phyloP scores from a whole-genome alignment of 1,284 basidiomycete species.

The Melampsora americana region DNA sequence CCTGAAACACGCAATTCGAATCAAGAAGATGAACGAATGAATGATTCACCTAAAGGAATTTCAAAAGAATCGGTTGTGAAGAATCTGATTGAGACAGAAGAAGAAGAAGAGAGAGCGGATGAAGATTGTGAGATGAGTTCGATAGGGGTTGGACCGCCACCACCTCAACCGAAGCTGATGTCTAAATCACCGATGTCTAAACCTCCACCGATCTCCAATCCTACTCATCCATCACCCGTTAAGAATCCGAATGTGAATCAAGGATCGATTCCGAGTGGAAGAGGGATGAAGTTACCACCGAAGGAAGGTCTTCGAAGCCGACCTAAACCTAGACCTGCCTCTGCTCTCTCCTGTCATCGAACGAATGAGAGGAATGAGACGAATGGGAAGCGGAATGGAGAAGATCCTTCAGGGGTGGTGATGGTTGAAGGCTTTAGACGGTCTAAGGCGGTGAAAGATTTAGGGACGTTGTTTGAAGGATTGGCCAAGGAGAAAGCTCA shows the following conservation, averaged over 20 bases:
- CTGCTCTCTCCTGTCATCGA: constrained; percentile 19
- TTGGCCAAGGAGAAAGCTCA: neutral
- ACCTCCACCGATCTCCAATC: neutral
- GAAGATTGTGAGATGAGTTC: neutral
- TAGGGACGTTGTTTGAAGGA: constrained; percentile 32
- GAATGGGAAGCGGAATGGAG: no score
- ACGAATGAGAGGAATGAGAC: no score
- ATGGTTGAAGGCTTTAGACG: constrained; percentile 10
- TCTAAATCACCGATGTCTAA: constrained; percentile 12
- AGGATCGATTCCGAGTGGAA: no score
- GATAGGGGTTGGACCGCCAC: constrained; percentile 49
- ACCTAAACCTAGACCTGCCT: constrained; percentile 21
- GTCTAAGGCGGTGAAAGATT: constrained; percentile 32
- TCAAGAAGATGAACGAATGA: constrained; percentile 61
- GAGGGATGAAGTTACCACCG: no score
- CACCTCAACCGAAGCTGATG: constrained; percentile 50
- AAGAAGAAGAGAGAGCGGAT: constrained; percentile 4
- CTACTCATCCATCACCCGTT: constrained; percentile 6
- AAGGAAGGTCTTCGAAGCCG: neutral
- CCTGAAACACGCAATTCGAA: constrained; percentile 50
- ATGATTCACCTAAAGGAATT: constrained; percentile 50
- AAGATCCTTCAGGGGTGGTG: no score
- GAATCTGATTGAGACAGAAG: neutral
- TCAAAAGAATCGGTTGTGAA: neutral
- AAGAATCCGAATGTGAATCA: constrained; percentile 4